Conservation (phyloP, 2,329 filamentous ascomycete genomes). For the Calonectria pseudoreteaudii region DNA sequence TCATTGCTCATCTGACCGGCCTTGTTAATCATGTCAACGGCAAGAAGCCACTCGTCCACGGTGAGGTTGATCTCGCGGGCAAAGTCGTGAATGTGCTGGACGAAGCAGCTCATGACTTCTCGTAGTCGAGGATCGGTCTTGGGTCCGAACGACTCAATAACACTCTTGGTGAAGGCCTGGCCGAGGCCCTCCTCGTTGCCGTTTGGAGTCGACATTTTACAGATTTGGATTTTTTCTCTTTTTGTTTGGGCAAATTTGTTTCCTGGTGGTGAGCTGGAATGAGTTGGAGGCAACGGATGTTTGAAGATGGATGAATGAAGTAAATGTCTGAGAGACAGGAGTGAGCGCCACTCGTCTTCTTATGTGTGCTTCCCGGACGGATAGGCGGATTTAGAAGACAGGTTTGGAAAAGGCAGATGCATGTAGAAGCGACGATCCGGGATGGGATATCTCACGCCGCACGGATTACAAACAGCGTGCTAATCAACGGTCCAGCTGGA, state of each 20-base stretch:
- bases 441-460: not conserved
- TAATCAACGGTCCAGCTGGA: slow-evolving; percentile 6
- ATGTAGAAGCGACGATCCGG: slow-evolving; percentile 15
- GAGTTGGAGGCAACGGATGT: not conserved
- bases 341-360: slow-evolving; percentile 9
- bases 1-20: slow-evolving; percentile 77
- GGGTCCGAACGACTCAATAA: slow-evolving; percentile 80
- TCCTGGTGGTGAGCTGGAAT: not conserved
- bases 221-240: too few relatives aligned
- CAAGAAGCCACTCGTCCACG: slow-evolving; percentile 82
- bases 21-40: slow-evolving; percentile 68
- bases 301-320: not conserved
- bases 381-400: slow-evolving; percentile 19
- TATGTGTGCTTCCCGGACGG: slow-evolving; percentile 9
- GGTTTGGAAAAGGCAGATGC: not conserved
- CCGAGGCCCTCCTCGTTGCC: slow-evolving; percentile 44
- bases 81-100: slow-evolving; percentile 85
- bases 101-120: slow-evolving; percentile 74
- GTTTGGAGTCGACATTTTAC: slow-evolving; percentile 57
- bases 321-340: not conserved
- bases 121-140: slow-evolving; percentile 76
- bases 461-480: slow-evolving; percentile 19
- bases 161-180: slow-evolving; percentile 75
- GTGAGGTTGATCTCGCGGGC: slow-evolving; percentile 83
- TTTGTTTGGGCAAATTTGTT: too few relatives aligned